phyloP scores from a whole-genome alignment of 2,329 filamentous ascomycete species.

The Cladosporium phlei region DNA sequence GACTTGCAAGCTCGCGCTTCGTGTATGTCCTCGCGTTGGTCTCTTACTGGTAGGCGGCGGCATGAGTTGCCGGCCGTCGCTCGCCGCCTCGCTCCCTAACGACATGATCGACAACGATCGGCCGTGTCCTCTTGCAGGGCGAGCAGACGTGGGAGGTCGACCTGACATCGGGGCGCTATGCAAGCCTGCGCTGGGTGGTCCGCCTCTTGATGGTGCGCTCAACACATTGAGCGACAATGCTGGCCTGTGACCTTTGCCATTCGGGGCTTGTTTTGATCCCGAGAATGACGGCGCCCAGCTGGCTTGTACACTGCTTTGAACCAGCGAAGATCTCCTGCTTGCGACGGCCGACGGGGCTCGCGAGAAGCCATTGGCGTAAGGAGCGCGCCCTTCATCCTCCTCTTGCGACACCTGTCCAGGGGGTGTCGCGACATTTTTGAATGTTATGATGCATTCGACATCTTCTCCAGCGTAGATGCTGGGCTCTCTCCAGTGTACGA shows the following conservation, averaged over 20 bases:
- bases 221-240: conserved; percentile 57
- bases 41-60: conserved; percentile 32
- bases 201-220: conserved; percentile 27
- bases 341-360: conserved; percentile 9
- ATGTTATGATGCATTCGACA: conserved; percentile 91
- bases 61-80: conserved; percentile 19
- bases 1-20: conserved; percentile 79
- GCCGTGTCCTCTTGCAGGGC: conserved; percentile 44
- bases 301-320: conserved; percentile 3
- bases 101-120: conserved; percentile 48
- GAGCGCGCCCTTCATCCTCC: conserved; percentile 19
- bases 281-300: conserved; percentile 16
- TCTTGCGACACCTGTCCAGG: conserved; percentile 37
- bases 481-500: conserved; percentile 89
- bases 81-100: conserved; percentile 40
- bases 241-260: conserved; percentile 55
- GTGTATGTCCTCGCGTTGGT: conserved; percentile 61
- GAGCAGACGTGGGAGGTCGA: conserved; percentile 37
- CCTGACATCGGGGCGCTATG: conserved; percentile 21
- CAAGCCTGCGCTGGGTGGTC: conserved; percentile 20
- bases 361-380: conserved; percentile 31
- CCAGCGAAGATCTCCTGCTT: conserved; percentile 14
- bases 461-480: conserved; percentile 96
- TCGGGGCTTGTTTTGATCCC: conserved; percentile 1
- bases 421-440: conserved; percentile 68